Percentiles rank a stretch among this genome's conserved stretches.
Conservation (phyloP, 352 stramenopile species). For the Phytopythium cucurbitacearum region DNA sequence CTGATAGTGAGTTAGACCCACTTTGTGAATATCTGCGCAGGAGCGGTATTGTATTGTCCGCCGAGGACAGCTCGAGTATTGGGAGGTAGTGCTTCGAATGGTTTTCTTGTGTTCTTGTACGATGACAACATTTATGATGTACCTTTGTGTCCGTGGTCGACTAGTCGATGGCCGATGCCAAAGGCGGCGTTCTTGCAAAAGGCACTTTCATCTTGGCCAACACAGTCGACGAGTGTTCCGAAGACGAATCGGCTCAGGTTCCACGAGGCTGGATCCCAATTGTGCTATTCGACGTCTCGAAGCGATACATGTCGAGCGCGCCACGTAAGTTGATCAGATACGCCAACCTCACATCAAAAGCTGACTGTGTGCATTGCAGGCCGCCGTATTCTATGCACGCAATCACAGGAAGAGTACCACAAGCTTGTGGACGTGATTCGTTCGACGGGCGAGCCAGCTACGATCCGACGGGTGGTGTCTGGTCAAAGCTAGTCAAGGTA, state of each 20-base stretch:
- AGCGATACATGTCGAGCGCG: background rate
- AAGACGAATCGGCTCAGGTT: conserved; percentile 11
- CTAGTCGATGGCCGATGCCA: conserved; percentile 29
- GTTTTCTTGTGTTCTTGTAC: background rate
- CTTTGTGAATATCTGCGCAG: conserved; percentile 4
- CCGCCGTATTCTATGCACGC: background rate
- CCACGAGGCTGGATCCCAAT: conserved; percentile 24
- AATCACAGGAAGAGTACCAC: background rate
- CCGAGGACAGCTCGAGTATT: conserved; percentile 28
- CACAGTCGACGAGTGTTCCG: conserved; percentile 18
- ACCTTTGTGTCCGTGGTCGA: too few relatives aligned
- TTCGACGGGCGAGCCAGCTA: background rate
- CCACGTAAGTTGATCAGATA: background rate
- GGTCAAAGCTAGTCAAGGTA: too few relatives aligned
- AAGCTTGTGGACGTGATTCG: background rate
- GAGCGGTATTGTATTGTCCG: conserved; percentile 28
- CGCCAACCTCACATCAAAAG: background rate
- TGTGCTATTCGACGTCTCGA: conserved; percentile 25
- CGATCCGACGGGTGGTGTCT: background rate
- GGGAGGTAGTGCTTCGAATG: conserved; percentile 15
- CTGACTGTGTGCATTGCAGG: background rate
- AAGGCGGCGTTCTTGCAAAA: conserved; percentile 22
- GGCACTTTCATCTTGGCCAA: conserved; percentile 14
- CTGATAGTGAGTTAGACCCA: background rate
- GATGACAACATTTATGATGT: background rate